Conservation (phyloP, 129 eudicot genomes). For the Daucus carota region DH1_v3.0 NC_030387.2:40513501-40514000, state of each 20-base stretch:
- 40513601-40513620: background rate
- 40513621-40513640: background rate
- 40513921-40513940: too few species aligned
- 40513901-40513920: background rate
- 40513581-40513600: background rate
- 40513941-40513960: too few species aligned
- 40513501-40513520: too few species aligned
- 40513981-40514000: background rate
- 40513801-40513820: background rate
- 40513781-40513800: conserved; percentile 2
- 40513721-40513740: background rate
- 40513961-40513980: too few species aligned
- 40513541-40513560: too few species aligned
- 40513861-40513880: background rate
- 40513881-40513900: background rate
- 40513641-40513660: background rate
- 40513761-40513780: conserved; percentile 1
- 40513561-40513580: background rate
- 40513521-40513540: too few species aligned
- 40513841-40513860: background rate
- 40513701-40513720: background rate
- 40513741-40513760: background rate
- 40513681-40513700: too few species aligned
- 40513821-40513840: background rate
- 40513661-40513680: too few species aligned